Percentiles rank a stretch among this genome's conserved stretches.
These are phyloP conservation scores for Ceratocystis ficicola DNA, from an alignment of 2,329 filamentous ascomycete species.

Conservation along the genomic window DNA sequence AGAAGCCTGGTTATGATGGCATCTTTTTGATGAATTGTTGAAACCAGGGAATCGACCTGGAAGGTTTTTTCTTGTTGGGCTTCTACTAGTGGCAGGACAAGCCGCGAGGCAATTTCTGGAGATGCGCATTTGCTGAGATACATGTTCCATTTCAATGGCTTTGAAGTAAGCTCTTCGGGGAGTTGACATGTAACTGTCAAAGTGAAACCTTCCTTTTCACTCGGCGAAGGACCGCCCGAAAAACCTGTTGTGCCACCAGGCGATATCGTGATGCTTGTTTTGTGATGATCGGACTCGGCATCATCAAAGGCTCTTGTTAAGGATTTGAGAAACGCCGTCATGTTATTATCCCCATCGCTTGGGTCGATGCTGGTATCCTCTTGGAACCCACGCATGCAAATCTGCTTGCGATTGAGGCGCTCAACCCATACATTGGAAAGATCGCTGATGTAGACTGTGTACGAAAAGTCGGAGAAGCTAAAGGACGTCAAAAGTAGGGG, in stretches of 20 bases:
- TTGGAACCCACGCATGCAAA: conserved; percentile 49
- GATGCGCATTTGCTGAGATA: conserved; percentile 38
- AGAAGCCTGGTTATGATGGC: conserved; percentile 38
- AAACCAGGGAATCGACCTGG: conserved; percentile 35
- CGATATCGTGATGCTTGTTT: conserved; percentile 36
- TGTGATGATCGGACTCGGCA: conserved; percentile 34
- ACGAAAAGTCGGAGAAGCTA: conserved; percentile 42
- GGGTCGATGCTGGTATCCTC: conserved; percentile 63
- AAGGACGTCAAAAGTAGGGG: conserved; percentile 54
- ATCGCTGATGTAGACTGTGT: conserved; percentile 57
- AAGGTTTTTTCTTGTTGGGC: conserved; percentile 33
- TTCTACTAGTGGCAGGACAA: conserved; percentile 42
- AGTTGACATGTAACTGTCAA: conserved; percentile 49
- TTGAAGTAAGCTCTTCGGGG: conserved; percentile 41
- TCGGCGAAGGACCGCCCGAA: conserved; percentile 24
- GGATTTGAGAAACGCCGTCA: conserved; percentile 53
- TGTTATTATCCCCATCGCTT: conserved; percentile 54
- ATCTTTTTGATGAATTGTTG: conserved; percentile 40
- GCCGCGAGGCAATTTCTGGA: conserved; percentile 35
- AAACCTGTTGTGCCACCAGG: conserved; percentile 24
- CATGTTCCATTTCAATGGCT: conserved; percentile 54
- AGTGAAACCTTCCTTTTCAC: conserved; percentile 33
- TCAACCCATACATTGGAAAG: conserved; percentile 64
- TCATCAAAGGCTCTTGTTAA: conserved; percentile 42
- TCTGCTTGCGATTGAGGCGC: conserved; percentile 45